Percentiles rank a stretch among this genome's conserved stretches.
Conservation (phyloP, 345 rosid species). For the Lagerstroemia speciosa region DNA sequence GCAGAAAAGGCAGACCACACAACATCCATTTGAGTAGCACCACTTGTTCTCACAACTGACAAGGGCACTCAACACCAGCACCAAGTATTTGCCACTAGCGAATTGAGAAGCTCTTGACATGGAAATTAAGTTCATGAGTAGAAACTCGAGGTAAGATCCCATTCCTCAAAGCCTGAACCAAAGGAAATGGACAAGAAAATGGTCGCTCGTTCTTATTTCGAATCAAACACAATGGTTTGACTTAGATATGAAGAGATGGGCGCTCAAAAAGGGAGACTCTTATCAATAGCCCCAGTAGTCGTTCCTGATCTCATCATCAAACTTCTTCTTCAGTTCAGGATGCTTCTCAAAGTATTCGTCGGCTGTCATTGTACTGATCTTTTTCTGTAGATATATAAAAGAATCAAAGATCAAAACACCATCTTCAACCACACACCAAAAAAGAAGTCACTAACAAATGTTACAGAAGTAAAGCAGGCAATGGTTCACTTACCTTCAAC, state of each 20-base stretch:
- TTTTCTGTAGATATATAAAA: slow-evolving; percentile 44
- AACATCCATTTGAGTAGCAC: no score
- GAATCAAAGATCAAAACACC: background rate
- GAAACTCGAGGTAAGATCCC: background rate
- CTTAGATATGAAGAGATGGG: background rate
- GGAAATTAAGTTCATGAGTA: background rate
- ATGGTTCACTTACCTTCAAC: slow-evolving; percentile 47
- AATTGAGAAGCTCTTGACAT: background rate
- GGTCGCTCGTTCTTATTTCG: slow-evolving; percentile 4
- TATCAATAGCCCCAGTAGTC: slow-evolving; percentile 85
- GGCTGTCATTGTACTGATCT: slow-evolving; percentile 95
- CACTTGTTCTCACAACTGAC: background rate
- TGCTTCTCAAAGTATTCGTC: slow-evolving; percentile 61
- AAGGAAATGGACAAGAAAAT: slow-evolving; percentile 1
- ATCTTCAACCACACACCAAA: no score
- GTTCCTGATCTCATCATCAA: slow-evolving; percentile 95
- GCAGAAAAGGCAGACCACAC: no score
- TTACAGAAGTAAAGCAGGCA: no score
- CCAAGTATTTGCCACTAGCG: background rate
- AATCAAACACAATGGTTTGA: background rate
- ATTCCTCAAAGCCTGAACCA: background rate
- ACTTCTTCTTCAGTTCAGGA: slow-evolving; percentile 29
- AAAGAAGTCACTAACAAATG: background rate
- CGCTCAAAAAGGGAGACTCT: background rate
- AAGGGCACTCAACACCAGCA: background rate